Conservation (phyloP, 352 stramenopile species). For the Phytopythium sindhum region DNA sequence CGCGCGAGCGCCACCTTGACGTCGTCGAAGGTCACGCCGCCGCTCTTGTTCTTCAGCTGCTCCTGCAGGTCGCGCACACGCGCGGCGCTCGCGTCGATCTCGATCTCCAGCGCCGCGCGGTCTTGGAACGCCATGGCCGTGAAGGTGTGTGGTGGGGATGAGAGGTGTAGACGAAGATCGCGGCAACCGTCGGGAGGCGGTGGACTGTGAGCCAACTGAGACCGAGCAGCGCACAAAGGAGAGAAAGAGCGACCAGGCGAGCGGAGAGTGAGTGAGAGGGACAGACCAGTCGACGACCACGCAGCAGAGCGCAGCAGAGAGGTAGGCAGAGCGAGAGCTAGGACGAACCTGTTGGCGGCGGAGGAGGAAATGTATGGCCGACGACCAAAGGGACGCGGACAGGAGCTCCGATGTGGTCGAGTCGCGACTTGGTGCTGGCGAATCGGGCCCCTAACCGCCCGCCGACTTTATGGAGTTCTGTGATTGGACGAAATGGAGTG, state of each 20-base stretch:
- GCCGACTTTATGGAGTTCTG: neutral
- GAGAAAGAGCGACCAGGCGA: neutral
- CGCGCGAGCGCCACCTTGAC: constrained; percentile 53
- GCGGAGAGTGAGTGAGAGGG: neutral
- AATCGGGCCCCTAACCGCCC: neutral
- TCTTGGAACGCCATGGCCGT: constrained; percentile 43
- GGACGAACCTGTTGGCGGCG: neutral
- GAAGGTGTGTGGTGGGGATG: neutral
- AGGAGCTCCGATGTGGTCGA: neutral
- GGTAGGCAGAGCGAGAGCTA: too few relatives aligned
- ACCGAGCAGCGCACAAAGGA: neutral
- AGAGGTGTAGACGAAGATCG: neutral
- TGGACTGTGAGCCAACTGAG: neutral
- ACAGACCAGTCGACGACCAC: neutral
- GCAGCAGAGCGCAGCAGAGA: neutral
- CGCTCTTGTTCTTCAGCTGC: constrained; percentile 36
- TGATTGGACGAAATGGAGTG: neutral
- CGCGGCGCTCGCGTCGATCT: constrained; percentile 48
- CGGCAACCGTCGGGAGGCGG: neutral
- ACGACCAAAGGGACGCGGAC: neutral
- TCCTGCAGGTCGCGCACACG: constrained; percentile 61
- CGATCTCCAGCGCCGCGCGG: constrained; percentile 39
- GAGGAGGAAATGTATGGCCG: neutral
- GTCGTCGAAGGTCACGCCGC: constrained; percentile 38
- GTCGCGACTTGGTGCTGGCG: neutral